Evolutionary conservation across 208 protist genomes (phyloP), one percentile per base, ranked within the genome.

Genomic region (Leishmania braziliensis): DNA sequence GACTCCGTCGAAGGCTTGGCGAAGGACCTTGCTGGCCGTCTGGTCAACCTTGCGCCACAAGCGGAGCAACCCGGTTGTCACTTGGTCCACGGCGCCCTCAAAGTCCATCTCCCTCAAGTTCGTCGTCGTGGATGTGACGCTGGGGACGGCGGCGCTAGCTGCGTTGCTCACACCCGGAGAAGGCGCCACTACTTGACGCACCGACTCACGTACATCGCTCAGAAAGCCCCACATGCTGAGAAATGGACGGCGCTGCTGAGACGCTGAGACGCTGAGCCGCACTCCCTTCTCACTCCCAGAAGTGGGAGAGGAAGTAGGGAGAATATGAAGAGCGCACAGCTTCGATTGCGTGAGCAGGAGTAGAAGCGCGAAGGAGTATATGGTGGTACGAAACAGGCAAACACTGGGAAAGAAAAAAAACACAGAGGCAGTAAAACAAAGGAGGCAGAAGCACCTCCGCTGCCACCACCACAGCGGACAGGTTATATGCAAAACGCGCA

Each of bases 41-140:
- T 77, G 72, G 66, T 89, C 89, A n/a, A 91, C 78, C 39, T 54
- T 91, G 51, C 76, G 82, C 88, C 84, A 90, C 29, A 81, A 29
- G 4, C 72, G 50, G n/a, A 85, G 72, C n/a, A 85, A 54, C 71
- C 78, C 71, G 12, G 75, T 54, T 26, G 82, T 82, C 29, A 85
- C 43, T 26, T 75, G 71, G 36, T 80, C 70, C 33, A 85, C 46
- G 0, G 71, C 63, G 26, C 71, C 54, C 48, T 85, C 82, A 6
- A 85, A 20, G 43, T 73, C 73, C 5, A 51, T 82, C 58, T 79
- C 62, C 4, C 14, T 46, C 16, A 20, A 18, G 50, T 65, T 65
- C 43, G 76, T 39, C 3, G 56, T 46, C 26, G 62, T 33, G 23
- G 54, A 1, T 1, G 26, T 56, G 20, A 26, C 43, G 46, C n/a